Evolutionary conservation across 1,284 basidiomycete species (phyloP).

Genomic region (Lentinus polychrous): DNA sequence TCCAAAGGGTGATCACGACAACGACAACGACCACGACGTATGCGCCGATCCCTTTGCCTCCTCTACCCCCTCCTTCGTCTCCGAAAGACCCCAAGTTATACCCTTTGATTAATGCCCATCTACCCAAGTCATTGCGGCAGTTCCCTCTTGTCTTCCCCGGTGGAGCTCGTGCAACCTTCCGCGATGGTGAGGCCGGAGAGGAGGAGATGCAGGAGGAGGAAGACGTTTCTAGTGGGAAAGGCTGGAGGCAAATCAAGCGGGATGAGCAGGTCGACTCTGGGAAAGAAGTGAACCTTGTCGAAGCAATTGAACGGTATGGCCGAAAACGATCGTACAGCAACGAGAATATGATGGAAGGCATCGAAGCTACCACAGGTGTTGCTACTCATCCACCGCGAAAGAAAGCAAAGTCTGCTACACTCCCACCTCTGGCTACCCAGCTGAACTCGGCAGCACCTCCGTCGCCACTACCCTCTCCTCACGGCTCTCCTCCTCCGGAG

Average conservation of each 20-base stretch:
- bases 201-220: conserved; percentile 67
- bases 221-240: conserved; percentile 53
- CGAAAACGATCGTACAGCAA: conserved; percentile 67
- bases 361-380: conserved; percentile 49
- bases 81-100: conserved; percentile 76
- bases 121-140: conserved; percentile 61
- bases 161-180: conserved; percentile 70
- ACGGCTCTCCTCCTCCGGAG: conserved; percentile 71
- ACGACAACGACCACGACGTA: conserved; percentile 82
- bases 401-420: conserved; percentile 56
- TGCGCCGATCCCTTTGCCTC: conserved; percentile 71
- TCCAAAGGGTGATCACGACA: conserved; percentile 70
- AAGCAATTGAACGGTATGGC: conserved; percentile 76
- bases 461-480: conserved; percentile 75
- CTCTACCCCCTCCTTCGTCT: conserved; percentile 57
- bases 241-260: conserved; percentile 67
- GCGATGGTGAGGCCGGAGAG: conserved; percentile 55
- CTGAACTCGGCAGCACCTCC: conserved; percentile 69
- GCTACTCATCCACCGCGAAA: conserved; percentile 60
- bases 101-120: conserved; percentile 61
- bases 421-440: conserved; percentile 45
- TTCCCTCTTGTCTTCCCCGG: conserved; percentile 76
- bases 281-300: conserved; percentile 55
- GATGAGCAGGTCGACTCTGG: conserved; percentile 47
- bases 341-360: conserved; percentile 72